Percentiles rank a stretch among this genome's conserved stretches.
phyloP scores from a whole-genome alignment of 2,329 filamentous ascomycete species.

The Arthrobotrys iridis region DNA sequence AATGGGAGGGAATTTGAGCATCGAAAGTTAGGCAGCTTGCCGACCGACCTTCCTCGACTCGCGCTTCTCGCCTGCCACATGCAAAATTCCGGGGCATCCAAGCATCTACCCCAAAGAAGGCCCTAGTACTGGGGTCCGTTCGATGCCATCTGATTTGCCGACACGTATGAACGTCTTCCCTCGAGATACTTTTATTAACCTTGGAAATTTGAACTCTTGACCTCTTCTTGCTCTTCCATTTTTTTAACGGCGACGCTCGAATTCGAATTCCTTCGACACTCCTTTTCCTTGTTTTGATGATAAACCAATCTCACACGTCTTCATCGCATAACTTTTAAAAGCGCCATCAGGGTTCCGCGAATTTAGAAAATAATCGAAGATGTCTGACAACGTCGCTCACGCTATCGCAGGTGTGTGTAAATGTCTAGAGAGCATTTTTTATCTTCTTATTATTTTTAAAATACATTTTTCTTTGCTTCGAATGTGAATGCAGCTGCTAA shows the following conservation, averaged over 20 bases:
- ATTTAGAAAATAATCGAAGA: slow-evolving; percentile 11
- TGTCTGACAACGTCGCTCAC: slow-evolving; percentile 87
- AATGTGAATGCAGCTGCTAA: slow-evolving; percentile 7
- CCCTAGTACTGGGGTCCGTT: slow-evolving; percentile 19
- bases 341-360: neutral
- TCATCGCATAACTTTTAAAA: too few relatives aligned
- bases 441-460: neutral
- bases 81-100: slow-evolving; percentile 29
- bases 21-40: slow-evolving; percentile 48
- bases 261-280: neutral
- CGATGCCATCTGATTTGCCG: slow-evolving; percentile 53
- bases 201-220: slow-evolving; percentile 8
- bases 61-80: slow-evolving; percentile 36
- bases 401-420: slow-evolving; percentile 76
- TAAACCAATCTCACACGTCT: neutral
- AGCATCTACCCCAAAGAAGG: slow-evolving; percentile 9
- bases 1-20: slow-evolving; percentile 8
- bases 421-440: neutral
- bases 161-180: slow-evolving; percentile 22
- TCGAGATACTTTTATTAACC: slow-evolving; percentile 1
- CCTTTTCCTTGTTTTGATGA: slow-evolving; percentile 13
- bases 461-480: too few relatives aligned
- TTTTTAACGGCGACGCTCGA: neutral
- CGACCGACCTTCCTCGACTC: slow-evolving; percentile 28
- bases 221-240: slow-evolving; percentile 8